Evolutionary conservation across 129 eudicot species (phyloP).

Genomic region (Chrysanthemum lavandulifolium): DNA sequence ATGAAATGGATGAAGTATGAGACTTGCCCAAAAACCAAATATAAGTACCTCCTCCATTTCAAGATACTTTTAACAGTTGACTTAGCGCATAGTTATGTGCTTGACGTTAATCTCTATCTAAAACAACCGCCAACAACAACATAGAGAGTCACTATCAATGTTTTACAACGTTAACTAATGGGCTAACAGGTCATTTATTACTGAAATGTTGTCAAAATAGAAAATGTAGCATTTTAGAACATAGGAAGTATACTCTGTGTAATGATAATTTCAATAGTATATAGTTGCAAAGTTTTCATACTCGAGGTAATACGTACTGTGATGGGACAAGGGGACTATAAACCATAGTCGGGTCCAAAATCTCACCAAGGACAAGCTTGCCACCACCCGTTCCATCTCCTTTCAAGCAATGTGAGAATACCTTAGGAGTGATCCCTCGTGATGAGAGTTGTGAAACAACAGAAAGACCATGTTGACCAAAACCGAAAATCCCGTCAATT

Average conservation of each 20-base stretch:
- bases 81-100: not conserved
- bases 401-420: constrained; percentile 94
- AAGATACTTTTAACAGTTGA: not conserved
- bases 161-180: not conserved
- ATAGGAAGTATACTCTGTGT: not conserved
- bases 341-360: constrained; percentile 86
- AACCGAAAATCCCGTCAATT: constrained; percentile 92
- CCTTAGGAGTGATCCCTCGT: constrained; percentile 84
- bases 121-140: not conserved
- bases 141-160: not conserved
- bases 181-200: not conserved
- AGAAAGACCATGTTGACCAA: constrained; percentile 82
- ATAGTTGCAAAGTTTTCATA: constrained; percentile 6
- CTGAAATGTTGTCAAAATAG: not conserved
- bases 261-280: constrained; percentile 13
- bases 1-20: not conserved
- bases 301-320: constrained; percentile 65
- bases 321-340: constrained; percentile 97
- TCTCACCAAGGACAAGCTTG: constrained; percentile 95
- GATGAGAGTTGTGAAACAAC: constrained; percentile 85
- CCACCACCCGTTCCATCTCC: constrained; percentile 97
- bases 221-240: not conserved
- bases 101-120: not conserved
- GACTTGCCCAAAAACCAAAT: not conserved
- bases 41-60: not conserved